These are phyloP conservation scores for Boeremia lycopersici DNA, from an alignment of 2,329 filamentous ascomycete genomes.

Conservation along the genomic window DNA sequence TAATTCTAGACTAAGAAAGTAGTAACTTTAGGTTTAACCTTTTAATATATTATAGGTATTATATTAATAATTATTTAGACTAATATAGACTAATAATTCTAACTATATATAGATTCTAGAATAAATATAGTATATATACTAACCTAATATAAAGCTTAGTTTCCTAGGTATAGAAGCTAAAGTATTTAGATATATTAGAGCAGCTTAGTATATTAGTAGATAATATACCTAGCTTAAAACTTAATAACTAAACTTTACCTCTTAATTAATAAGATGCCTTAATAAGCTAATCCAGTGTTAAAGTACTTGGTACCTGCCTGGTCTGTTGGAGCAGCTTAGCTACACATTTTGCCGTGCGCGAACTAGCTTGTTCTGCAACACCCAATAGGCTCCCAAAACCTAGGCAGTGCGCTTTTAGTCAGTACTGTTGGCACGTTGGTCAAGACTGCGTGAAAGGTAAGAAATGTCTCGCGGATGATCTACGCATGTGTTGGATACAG, in stretches of 20 bases:
- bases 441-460: background rate
- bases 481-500: background rate
- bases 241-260: background rate
- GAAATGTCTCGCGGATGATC: background rate
- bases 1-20: too few relatives aligned
- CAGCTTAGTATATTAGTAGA: too few relatives aligned
- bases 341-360: background rate
- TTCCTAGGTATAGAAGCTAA: too few relatives aligned
- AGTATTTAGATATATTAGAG: too few relatives aligned
- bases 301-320: constrained; percentile 1
- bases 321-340: background rate
- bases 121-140: too few relatives aligned
- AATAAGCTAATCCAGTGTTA: background rate
- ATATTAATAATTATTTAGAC: too few relatives aligned
- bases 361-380: background rate
- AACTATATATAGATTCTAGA: too few relatives aligned
- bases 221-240: background rate
- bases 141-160: too few relatives aligned
- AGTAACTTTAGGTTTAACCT: too few relatives aligned
- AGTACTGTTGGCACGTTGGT: background rate
- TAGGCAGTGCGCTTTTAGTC: background rate
- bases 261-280: background rate
- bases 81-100: too few relatives aligned
- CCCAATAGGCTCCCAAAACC: background rate
- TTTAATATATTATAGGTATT: too few relatives aligned